Evolutionary conservation across 225 moss, liverwort and hornwort species (phyloP).

Genomic region (Neckera pumila): DNA sequence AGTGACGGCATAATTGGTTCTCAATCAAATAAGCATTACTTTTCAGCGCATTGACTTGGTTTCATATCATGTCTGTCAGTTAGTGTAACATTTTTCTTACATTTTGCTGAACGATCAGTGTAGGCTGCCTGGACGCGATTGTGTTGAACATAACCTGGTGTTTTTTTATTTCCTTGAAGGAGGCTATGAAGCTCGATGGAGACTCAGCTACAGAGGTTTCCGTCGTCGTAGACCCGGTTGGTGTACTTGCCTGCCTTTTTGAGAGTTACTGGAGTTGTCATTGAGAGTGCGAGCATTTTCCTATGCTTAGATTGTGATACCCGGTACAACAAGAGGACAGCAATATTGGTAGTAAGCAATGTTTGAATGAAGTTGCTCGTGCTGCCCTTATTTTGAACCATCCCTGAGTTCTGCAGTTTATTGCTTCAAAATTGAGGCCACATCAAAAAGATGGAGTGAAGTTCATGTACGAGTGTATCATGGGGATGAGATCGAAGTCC

Average conservation of each 20-base stretch:
- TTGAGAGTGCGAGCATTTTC: neutral
- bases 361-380: neutral
- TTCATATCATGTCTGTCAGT: neutral
- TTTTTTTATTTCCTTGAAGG: constrained; percentile 15
- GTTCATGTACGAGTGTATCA: constrained; percentile 85
- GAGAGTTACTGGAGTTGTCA: neutral
- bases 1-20: neutral
- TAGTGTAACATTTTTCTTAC: neutral
- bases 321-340: neutral
- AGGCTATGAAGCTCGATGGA: constrained; percentile 26
- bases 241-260: neutral
- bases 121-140: neutral
- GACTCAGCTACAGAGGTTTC: constrained; percentile 18
- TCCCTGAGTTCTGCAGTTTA: constrained; percentile 24
- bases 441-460: constrained; percentile 77
- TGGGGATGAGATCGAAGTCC: constrained; percentile 57
- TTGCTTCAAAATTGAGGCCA: constrained; percentile 61
- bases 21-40: neutral
- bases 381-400: neutral
- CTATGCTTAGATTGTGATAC: neutral
- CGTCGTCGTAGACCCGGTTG: constrained; percentile 61
- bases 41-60: neutral
- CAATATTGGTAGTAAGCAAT: neutral
- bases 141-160: neutral
- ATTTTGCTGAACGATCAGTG: neutral